Percentiles rank a stretch among this genome's conserved stretches.
These are phyloP conservation scores for Penstemon newberryi DNA, from an alignment of 257 asterid genomes.

Conservation along the genomic window DNA sequence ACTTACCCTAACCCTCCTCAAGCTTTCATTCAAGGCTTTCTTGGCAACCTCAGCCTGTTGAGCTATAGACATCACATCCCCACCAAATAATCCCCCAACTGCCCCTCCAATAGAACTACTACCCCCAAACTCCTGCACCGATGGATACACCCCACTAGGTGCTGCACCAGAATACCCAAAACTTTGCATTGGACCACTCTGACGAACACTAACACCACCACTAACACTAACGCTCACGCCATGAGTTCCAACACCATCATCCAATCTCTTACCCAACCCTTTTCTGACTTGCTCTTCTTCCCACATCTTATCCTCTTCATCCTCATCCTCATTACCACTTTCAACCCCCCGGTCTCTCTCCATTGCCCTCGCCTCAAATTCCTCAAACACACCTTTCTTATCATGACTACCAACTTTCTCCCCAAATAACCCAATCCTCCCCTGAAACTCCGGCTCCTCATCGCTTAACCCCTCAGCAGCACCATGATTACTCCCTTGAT, in stretches of 20 bases:
- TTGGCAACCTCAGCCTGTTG: conserved; percentile 78
- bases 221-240: conserved; percentile 43
- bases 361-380: conserved; percentile 59
- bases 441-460: conserved; percentile 86
- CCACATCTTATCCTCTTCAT: conserved; percentile 94
- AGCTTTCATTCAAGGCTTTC: conserved; percentile 70
- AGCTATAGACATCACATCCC: conserved; percentile 59
- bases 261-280: conserved; percentile 88
- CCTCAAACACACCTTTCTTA: conserved; percentile 87
- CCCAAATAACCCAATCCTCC: conserved; percentile 87
- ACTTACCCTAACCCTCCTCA: conserved; percentile 67
- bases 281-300: conserved; percentile 97
- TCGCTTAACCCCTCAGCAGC: conserved; percentile 95
- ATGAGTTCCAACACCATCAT: conserved; percentile 57
- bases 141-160: conserved; percentile 43
- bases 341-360: conserved; percentile 45
- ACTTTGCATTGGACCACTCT: conserved; percentile 32
- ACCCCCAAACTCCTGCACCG: conserved; percentile 36
- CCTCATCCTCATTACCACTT: conserved; percentile 56
- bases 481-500: conserved; percentile 96
- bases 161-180: conserved; percentile 39
- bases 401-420: conserved; percentile 52
- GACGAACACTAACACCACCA: conserved; percentile 38
- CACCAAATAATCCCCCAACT: conserved; percentile 43
- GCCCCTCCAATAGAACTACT: conserved; percentile 55